Evolutionary conservation across 805 yeast species (phyloP).

Genomic region (Teunomyces pallodes): DNA sequence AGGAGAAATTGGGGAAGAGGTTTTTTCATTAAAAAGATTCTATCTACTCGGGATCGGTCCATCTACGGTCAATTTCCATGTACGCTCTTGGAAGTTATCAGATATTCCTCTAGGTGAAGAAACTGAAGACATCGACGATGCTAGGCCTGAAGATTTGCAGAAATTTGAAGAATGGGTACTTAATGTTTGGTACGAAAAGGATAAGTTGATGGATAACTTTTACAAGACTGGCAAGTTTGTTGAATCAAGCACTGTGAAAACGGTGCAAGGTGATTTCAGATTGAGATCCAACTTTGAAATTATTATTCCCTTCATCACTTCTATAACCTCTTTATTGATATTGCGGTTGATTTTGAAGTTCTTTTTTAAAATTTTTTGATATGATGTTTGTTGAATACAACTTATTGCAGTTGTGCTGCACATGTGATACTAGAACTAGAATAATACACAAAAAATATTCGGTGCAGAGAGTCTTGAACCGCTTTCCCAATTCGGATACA

Average conservation of each 20-base stretch:
- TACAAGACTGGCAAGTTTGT: slow-evolving; percentile 54
- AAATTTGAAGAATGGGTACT: slow-evolving; percentile 74
- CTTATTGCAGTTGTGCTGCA: background rate
- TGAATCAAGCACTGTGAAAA: slow-evolving; percentile 10
- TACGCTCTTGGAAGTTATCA: slow-evolving; percentile 53
- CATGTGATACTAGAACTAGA: background rate
- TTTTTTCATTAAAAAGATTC: slow-evolving; percentile 60
- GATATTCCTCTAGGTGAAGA: slow-evolving; percentile 61
- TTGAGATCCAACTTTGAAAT: slow-evolving; percentile 18
- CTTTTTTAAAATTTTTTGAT: slow-evolving; percentile 6
- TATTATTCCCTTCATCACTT: slow-evolving; percentile 7
- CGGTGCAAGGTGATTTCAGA: slow-evolving; percentile 24
- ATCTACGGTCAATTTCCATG: slow-evolving; percentile 56
- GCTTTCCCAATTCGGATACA: background rate
- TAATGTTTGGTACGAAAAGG: slow-evolving; percentile 75
- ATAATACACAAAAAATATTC: background rate
- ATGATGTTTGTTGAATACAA: background rate
- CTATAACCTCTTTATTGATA: slow-evolving; percentile 9
- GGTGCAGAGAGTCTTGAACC: background rate
- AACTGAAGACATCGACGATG: slow-evolving; percentile 41
- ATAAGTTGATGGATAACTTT: slow-evolving; percentile 61
- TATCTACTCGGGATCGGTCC: slow-evolving; percentile 77
- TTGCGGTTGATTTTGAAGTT: slow-evolving; percentile 7
- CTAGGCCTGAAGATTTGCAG: slow-evolving; percentile 38
- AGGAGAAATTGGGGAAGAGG: slow-evolving; percentile 72